These are phyloP conservation scores for Macrophomina pseudophaseolina DNA, from an alignment of 2,329 filamentous ascomycete genomes.

Conservation along the genomic window DNA sequence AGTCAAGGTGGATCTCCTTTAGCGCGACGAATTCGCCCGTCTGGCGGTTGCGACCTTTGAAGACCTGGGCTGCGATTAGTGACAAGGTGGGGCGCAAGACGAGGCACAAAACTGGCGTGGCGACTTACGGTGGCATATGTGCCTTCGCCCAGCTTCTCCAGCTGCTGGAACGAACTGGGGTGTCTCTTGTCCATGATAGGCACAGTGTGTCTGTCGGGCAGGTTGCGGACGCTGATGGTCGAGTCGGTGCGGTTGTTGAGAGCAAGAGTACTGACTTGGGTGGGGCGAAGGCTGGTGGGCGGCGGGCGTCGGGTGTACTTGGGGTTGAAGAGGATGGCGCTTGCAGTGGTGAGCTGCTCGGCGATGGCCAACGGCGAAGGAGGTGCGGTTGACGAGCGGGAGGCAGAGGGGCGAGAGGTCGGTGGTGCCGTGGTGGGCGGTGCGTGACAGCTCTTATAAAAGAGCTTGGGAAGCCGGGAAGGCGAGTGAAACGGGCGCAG, in stretches of 20 bases:
- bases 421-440: constrained; percentile 28
- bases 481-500: constrained; percentile 16
- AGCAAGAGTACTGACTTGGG: constrained; percentile 55
- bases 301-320: constrained; percentile 53
- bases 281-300: constrained; percentile 52
- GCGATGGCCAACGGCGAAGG: constrained; percentile 48
- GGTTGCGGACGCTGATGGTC: constrained; percentile 55
- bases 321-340: constrained; percentile 56
- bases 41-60: constrained; percentile 96
- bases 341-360: constrained; percentile 54
- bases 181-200: constrained; percentile 86
- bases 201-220: constrained; percentile 50
- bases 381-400: constrained; percentile 35
- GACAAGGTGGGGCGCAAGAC: constrained; percentile 12
- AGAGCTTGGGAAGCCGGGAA: constrained; percentile 13
- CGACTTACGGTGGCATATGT: constrained; percentile 91
- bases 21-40: constrained; percentile 95
- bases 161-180: constrained; percentile 97
- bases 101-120: constrained; percentile 16
- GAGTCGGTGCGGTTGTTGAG: constrained; percentile 56
- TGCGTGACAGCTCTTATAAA: constrained; percentile 17
- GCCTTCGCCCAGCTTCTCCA: constrained; percentile 96
- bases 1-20: constrained; percentile 98
- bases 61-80: constrained; percentile 69
- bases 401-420: constrained; percentile 28